These are phyloP conservation scores for Volvariella surrecta DNA, from an alignment of 1,284 basidiomycete genomes.

Conservation along the genomic window DNA sequence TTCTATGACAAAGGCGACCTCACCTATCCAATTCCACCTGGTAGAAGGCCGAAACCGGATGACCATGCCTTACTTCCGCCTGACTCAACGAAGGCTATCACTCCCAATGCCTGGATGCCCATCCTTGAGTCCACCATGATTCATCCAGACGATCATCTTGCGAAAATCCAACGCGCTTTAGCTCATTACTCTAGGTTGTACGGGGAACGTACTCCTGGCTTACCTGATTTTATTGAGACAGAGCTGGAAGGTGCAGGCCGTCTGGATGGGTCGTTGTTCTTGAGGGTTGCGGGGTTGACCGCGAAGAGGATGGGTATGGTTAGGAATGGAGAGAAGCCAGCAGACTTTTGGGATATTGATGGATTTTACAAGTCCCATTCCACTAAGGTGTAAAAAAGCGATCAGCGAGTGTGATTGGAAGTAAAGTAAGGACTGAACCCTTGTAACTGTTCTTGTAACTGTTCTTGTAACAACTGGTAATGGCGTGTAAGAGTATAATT, in stretches of 20 bases:
- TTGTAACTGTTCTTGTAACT: too few relatives aligned
- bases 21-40: conserved; percentile 22
- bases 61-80: conserved; percentile 23
- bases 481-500: too few relatives aligned
- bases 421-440: too few relatives aligned
- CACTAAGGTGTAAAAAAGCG: background rate
- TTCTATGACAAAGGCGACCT: conserved; percentile 26
- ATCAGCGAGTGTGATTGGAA: background rate
- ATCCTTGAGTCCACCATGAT: conserved; percentile 38
- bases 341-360: background rate
- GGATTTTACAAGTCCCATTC: background rate
- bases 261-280: conserved; percentile 54
- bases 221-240: conserved; percentile 25
- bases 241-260: conserved; percentile 39
- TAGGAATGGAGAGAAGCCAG: conserved; percentile 1
- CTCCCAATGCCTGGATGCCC: conserved; percentile 47
- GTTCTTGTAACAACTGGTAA: too few relatives aligned
- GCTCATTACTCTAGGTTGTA: conserved; percentile 44
- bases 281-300: conserved; percentile 43
- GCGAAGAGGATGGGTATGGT: conserved; percentile 19
- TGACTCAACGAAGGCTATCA: conserved; percentile 19
- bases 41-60: conserved; percentile 20
- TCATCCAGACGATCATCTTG: conserved; percentile 56
- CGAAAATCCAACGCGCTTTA: conserved; percentile 48
- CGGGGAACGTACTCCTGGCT: conserved; percentile 30